Conservation (phyloP, 2,329 filamentous ascomycete species). For the Pezicula rhizophila region DNA sequence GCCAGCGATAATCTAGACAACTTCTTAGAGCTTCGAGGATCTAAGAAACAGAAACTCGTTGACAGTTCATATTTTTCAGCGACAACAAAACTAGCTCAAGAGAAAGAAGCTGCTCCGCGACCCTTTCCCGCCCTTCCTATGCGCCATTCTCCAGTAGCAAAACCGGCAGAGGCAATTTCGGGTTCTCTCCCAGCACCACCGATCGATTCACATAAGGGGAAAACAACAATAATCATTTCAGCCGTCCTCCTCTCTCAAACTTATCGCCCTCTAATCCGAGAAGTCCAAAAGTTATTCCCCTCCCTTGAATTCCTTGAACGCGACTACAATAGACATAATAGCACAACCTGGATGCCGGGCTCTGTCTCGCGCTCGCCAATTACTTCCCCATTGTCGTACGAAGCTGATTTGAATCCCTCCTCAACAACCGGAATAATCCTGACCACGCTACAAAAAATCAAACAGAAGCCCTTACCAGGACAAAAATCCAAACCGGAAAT, state of each 20-base stretch:
- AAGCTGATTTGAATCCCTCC: conserved; percentile 70
- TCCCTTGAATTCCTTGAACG: conserved; percentile 51
- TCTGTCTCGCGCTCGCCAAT: conserved; percentile 30
- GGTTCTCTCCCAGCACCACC: conserved; percentile 13
- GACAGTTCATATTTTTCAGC: conserved; percentile 23
- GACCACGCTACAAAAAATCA: conserved; percentile 65
- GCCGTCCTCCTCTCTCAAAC: conserved; percentile 37
- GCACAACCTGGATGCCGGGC: conserved; percentile 27
- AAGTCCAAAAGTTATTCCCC: conserved; percentile 43
- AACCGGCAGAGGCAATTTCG: background rate
- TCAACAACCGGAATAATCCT: conserved; percentile 63
- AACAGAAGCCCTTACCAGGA: conserved; percentile 65
- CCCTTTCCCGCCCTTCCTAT: background rate
- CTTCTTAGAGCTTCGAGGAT: conserved; percentile 43
- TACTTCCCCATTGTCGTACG: conserved; percentile 37
- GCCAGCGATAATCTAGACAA: conserved; percentile 37
- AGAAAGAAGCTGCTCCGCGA: background rate
- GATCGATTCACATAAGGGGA: conserved; percentile 6
- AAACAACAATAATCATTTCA: conserved; percentile 40
- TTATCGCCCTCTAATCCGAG: conserved; percentile 41
- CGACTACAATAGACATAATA: conserved; percentile 43
- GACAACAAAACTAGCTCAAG: background rate
- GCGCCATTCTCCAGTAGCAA: conserved; percentile 7
- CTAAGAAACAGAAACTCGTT: conserved; percentile 22
- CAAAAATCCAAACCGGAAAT: conserved; percentile 42